These are phyloP conservation scores for Sisymbrium altissimum DNA, from an alignment of 345 rosid species.

Conservation along the genomic window DNA sequence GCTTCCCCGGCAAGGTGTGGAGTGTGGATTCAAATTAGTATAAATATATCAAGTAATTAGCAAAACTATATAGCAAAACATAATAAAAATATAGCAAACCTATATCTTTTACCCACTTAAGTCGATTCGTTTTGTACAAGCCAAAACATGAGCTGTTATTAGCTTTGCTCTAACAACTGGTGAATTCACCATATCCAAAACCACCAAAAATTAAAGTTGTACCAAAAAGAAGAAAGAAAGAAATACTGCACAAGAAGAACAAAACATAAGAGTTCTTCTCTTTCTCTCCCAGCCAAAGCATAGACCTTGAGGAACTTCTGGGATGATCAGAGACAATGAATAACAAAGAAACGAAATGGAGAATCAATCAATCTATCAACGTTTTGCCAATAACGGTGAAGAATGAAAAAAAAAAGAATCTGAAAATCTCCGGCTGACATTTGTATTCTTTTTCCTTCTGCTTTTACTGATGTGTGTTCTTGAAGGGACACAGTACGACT, in stretches of 20 bases:
- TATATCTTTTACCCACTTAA: slow-evolving; percentile 5
- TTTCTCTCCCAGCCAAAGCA: slow-evolving; percentile 11
- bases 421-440: slow-evolving; percentile 5
- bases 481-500: not conserved
- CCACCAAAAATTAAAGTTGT: slow-evolving; percentile 1
- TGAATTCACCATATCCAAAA: slow-evolving; percentile 8
- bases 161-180: slow-evolving; percentile 8
- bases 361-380: slow-evolving; percentile 2
- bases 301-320: not conserved
- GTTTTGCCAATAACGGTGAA: not conserved
- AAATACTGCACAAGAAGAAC: slow-evolving; percentile 22
- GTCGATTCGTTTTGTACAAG: slow-evolving; percentile 13
- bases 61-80: too few species aligned
- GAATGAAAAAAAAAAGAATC: not conserved
- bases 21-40: too few species aligned
- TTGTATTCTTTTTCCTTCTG: not conserved
- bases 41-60: too few species aligned
- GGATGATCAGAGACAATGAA: slow-evolving; percentile 2
- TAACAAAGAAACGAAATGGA: slow-evolving; percentile 7
- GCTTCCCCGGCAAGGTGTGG: slow-evolving; percentile 6
- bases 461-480: too few species aligned
- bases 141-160: slow-evolving; percentile 2
- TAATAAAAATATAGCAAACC: slow-evolving; percentile 2
- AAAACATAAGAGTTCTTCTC: not conserved
- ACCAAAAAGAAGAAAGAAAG: not conserved